phyloP scores from a whole-genome alignment of 2,329 filamentous ascomycete species.

The Aspergillus amoenus region DNA sequence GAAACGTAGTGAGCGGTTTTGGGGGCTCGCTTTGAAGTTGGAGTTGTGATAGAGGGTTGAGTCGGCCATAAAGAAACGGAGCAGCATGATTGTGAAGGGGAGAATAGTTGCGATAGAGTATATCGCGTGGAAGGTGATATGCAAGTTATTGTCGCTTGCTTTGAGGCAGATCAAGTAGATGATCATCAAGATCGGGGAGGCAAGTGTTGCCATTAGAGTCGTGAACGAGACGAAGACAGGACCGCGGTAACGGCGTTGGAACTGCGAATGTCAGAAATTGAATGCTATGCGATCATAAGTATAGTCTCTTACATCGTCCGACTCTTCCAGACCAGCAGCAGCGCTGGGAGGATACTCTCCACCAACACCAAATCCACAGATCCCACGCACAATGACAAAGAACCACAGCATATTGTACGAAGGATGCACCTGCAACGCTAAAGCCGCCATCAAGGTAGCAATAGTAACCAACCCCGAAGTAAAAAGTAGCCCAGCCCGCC shows the following conservation, averaged over 20 bases:
- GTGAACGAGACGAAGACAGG: constrained; percentile 38
- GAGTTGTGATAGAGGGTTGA: constrained; percentile 32
- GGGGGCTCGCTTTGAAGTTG: constrained; percentile 29
- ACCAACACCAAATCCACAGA: constrained; percentile 39
- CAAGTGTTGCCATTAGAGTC: constrained; percentile 36
- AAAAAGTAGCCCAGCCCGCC: constrained; percentile 27
- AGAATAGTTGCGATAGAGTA: constrained; percentile 36
- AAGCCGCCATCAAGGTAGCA: constrained; percentile 35
- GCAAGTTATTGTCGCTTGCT: constrained; percentile 36
- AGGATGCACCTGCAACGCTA: constrained; percentile 39
- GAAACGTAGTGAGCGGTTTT: constrained; percentile 21
- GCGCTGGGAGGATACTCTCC: constrained; percentile 41
- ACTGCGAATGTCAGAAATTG: constrained; percentile 8
- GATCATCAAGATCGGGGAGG: constrained; percentile 35
- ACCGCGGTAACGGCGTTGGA: constrained; percentile 28
- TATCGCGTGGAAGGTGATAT: constrained; percentile 28
- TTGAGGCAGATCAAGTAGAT: constrained; percentile 38
- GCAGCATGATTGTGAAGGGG: constrained; percentile 31
- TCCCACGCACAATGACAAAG: constrained; percentile 37
- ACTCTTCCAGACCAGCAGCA: constrained; percentile 37
- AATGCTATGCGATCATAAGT: neutral
- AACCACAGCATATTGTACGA: constrained; percentile 38
- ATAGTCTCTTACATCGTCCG: constrained; percentile 26
- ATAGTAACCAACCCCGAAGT: constrained; percentile 30
- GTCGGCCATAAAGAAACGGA: constrained; percentile 37